Base-by-base conservation (phyloP, 495 filamentous ascomycete genomes). In the Aspergillus olivimuriae region DNA sequence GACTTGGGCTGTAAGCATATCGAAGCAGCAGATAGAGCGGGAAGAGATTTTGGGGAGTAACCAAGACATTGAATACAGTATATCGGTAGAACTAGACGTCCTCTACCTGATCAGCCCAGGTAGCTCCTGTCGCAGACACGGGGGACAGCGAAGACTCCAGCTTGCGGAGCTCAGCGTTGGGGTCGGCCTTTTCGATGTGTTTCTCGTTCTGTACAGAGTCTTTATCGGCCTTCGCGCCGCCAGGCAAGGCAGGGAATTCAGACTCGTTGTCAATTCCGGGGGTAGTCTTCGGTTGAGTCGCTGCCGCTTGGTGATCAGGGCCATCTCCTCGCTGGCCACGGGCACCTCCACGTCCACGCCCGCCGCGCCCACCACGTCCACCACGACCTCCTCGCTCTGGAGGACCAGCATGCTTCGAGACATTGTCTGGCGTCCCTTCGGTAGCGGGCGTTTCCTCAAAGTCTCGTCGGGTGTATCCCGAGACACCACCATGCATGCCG, bases 401-500 rank as follows among this genome's bases (percentile, higher is more conserved):
- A 22, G 39, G 20, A 24, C 34, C 15, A 16, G 41, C 33, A 21
- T 41, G 36, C 22, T 24, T 36, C 2, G 6, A n/a, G 12, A 35
- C 15, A 28, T 24, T 34, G 24, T 36, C 21, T 12, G 38, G 22
- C 12, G 19, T 3, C 16, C 52, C 48, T 19, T 63, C 62, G 4
- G 51, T 52, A 11, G 58, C 14, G 2, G 56, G 44, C 24, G 50
- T 41, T 11, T 57, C 61, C 24, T 54, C 58, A 35, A 63, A 61
- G 44, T 67, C 61, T 15, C 57, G 57, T 44, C 69, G 56, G 1
- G 46, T 43, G 31, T 58, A 54, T 19, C 67, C 69, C 34, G 67
- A 62, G 11, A 83, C 72, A 22, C 78, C 81, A 11, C 82, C 81
- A 55, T 81, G 71, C 52, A 76, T 78, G 8, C 81, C 81, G 35